Base-by-base conservation (phyloP, 805 yeast genomes). In the Wickerhamomyces ciferrii region DNA sequence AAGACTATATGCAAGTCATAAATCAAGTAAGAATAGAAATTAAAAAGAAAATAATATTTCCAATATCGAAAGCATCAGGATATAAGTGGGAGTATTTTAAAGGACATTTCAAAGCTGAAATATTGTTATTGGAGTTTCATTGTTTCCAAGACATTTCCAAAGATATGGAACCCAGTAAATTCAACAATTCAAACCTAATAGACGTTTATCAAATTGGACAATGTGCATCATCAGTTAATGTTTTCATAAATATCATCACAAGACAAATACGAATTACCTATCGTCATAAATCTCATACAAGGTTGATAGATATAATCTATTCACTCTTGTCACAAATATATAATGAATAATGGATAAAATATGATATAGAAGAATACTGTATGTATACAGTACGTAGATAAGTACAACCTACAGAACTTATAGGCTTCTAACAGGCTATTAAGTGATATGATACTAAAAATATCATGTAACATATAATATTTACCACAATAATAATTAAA, bases 61-160 rank as follows among this genome's bases (percentile, higher is more conserved):
- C 59, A 2, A 52, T 57, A 34, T 51, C 54, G 6, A 45, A 46
- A 27, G 50, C 53, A 5, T 51, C 60, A 11, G 61, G 61, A 0
- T 57, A 55, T 36, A 57, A 57, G 43, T 57, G 61, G 61, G 55
- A 44, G 2, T 57, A 57, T 43, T 42, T 51, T 19, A 50, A 53
- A 25, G 50, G 56, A 34, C 46, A 54, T 5, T 55, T 52, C 42
- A 54, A 52, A 44, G 52, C 53, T 39, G 42, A 48, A 41, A 53
- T 54, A 3, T 55, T 55, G 34, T 49, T 54, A 40, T 37, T 57
- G 10, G 53, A 51, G 20, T 57, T 51, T 24, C 53, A 53, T 1
- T 57, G 61, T 24, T 57, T 55, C 47, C 61, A 57, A 41, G 61
- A 57, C 32, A n/a, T 19, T 4, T 41, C 48, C 19, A 51, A 50